Percentiles rank a stretch among this genome's conserved stretches.
Conservation (phyloP, 768 basidiomycete species). For the Pluteus cervinus region DNA sequence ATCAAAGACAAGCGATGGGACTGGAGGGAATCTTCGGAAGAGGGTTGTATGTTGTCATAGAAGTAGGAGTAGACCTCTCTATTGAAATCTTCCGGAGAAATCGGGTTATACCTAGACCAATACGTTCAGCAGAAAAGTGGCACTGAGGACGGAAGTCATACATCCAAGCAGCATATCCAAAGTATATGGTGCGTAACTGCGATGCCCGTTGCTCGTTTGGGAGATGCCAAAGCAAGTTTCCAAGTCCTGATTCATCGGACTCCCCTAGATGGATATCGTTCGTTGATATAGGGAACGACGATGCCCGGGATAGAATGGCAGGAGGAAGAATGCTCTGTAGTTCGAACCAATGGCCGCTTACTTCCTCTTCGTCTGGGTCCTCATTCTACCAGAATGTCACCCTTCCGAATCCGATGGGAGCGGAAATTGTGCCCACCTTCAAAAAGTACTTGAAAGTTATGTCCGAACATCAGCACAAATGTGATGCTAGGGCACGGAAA, state of each 20-base stretch:
- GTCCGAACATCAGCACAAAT: conserved; percentile 9
- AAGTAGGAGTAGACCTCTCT: conserved; percentile 54
- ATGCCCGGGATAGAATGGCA: conserved; percentile 58
- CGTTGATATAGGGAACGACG: conserved; percentile 57
- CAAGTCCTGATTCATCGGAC: conserved; percentile 43
- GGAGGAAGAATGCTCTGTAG: conserved; percentile 53
- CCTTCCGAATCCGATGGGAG: conserved; percentile 4
- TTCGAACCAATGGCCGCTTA: conserved; percentile 39
- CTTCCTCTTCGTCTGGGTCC: conserved; percentile 47
- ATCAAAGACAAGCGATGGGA: conserved; percentile 59
- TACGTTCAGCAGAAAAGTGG: conserved; percentile 9
- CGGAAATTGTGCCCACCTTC: conserved; percentile 37
- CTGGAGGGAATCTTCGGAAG: conserved; percentile 43
- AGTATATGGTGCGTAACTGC: conserved; percentile 57
- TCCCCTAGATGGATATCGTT: conserved; percentile 31
- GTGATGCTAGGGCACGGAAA: conserved; percentile 6
- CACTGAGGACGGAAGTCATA: conserved; percentile 24
- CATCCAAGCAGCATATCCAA: conserved; percentile 67
- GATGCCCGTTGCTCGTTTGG: conserved; percentile 55
- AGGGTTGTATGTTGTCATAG: conserved; percentile 39
- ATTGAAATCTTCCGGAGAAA: conserved; percentile 54
- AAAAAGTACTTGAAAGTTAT: conserved; percentile 54
- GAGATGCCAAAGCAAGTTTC: conserved; percentile 63
- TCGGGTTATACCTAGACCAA: conserved; percentile 56
- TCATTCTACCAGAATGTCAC: conserved; percentile 45